phyloP scores from a whole-genome alignment of 345 rosid genomes.

The Brassica incana region DNA sequence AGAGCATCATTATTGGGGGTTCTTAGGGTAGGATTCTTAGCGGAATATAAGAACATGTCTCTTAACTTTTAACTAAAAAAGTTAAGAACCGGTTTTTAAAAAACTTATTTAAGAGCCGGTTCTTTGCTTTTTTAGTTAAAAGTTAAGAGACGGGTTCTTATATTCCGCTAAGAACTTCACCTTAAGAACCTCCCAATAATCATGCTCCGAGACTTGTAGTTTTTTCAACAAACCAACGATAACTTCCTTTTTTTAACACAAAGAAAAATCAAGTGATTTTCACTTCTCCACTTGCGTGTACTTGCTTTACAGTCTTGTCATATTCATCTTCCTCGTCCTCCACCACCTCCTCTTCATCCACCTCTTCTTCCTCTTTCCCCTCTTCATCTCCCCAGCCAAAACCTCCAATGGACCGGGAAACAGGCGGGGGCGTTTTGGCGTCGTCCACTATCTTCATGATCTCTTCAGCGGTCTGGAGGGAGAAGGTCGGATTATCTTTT shows the following conservation, averaged over 20 bases:
- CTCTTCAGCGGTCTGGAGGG: not conserved
- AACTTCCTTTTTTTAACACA: not conserved
- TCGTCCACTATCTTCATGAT: conserved; percentile 35
- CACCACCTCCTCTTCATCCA: conserved; percentile 24
- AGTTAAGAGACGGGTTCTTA: too few species aligned
- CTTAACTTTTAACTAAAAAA: too few species aligned
- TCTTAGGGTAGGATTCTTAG: too few species aligned
- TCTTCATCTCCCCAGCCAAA: conserved; percentile 60
- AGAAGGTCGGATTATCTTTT: conserved; percentile 6
- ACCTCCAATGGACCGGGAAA: conserved; percentile 58
- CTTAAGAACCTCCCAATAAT: too few species aligned
- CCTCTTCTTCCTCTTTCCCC: conserved; percentile 28
- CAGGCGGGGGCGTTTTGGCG: conserved; percentile 62
- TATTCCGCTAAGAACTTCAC: too few species aligned
- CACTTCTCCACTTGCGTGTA: conserved; percentile 70
- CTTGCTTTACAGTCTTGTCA: conserved; percentile 52
- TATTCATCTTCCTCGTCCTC: conserved; percentile 64
- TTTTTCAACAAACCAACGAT: conserved; percentile 1
- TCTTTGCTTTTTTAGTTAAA: too few species aligned
- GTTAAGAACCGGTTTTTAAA: too few species aligned
- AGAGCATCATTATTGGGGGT: too few species aligned
- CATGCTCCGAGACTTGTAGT: not conserved
- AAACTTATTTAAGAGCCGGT: too few species aligned
- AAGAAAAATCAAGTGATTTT: conserved; percentile 32
- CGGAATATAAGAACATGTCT: too few species aligned